These are phyloP conservation scores for Kwoniella sp. DNA, from an alignment of 768 basidiomycete genomes.

Conservation along the genomic window DNA sequence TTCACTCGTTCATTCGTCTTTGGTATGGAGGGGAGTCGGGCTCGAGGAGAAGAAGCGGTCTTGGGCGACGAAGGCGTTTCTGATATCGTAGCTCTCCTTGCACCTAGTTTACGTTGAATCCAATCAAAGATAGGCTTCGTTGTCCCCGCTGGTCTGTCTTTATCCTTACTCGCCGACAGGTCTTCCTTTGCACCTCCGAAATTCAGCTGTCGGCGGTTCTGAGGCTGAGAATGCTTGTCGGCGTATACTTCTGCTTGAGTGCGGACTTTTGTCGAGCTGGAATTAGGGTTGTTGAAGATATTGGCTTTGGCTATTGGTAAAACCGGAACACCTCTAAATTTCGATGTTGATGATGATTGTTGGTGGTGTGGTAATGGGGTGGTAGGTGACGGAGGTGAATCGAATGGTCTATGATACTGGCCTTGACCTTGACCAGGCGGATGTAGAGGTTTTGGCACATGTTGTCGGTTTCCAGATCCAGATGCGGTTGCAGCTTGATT, in stretches of 20 bases:
- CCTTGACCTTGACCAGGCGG: constrained; percentile 14
- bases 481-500: background rate
- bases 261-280: constrained; percentile 11
- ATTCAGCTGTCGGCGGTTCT: constrained; percentile 4
- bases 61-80: constrained; percentile 13
- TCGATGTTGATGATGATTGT: background rate
- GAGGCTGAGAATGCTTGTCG: constrained; percentile 23
- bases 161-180: constrained; percentile 1
- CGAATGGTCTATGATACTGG: background rate
- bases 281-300: background rate
- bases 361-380: background rate
- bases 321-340: background rate
- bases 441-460: constrained; percentile 8
- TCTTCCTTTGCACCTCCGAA: background rate
- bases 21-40: constrained; percentile 13
- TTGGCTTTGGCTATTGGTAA: background rate
- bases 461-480: background rate
- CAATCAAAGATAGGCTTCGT: constrained; percentile 51
- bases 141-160: constrained; percentile 19
- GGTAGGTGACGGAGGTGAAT: constrained; percentile 5
- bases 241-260: constrained; percentile 41
- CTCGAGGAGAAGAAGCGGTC: constrained; percentile 1
- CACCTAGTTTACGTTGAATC: constrained; percentile 45
- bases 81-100: constrained; percentile 35
- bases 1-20: background rate